Base-by-base conservation (phyloP, 805 yeast genomes). In the Saccharomycopsis oosterbeekiorum region DNA sequence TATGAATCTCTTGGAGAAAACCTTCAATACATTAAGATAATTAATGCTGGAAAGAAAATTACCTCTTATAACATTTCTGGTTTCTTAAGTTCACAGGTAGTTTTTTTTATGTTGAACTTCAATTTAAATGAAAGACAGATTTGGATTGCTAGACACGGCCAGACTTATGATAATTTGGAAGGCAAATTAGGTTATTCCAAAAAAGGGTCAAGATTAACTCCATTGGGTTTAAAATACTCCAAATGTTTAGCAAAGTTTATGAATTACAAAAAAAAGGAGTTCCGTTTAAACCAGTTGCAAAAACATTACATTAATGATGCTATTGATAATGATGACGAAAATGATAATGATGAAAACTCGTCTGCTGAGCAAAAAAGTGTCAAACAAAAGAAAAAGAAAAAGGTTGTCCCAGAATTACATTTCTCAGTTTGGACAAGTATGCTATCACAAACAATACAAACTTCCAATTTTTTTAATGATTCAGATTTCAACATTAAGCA, bases 101-200 rank as follows among this genome's bases (percentile, higher is more conserved):
- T 92, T 43, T 93, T 89, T 70, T 94, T 90, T 76, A 75, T 93
- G 67, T 77, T 93, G 64, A 90, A 90, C 68, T 93, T 93, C 81
- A 93, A 94, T 70, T 77, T 94, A 43, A 82, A 87, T 62, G 94
- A 89, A 70, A 81, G 98, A 62, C 96, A 92, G 71, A 91, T 93
- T 59, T 93, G 97, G 93, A 88, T 93, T 65, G 84, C 97, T 1
- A 82, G 98, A 64, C 97, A 92, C 69, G 99, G 98, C 58, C 98
- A 93, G 73, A 84, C 92, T 65, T 80, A 81, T 43, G 97, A 91
- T 70, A 94, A 93, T 70, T 84, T 90, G 19, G 70, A 75, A 59
- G 98, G 98, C 5, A 78, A 83, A 60, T 89, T 93, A 66, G 98
- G 99, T 10, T 97, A 97, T 34, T 40, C 60, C 6, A 59, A 55